Base-by-base conservation (phyloP, 2,329 filamentous ascomycete species). In the Blastomyces gilchristii region DNA sequence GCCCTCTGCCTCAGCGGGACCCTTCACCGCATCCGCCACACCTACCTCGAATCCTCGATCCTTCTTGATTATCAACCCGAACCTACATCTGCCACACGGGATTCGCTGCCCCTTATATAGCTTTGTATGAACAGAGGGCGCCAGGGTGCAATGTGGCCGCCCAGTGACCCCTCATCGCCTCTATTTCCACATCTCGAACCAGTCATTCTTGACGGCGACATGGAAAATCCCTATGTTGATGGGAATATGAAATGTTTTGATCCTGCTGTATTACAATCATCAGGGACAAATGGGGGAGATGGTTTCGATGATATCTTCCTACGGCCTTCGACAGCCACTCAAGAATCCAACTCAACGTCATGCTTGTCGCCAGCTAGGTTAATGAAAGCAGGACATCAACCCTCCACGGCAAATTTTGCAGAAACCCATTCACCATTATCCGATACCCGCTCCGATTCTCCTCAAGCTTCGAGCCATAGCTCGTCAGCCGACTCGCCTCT, bases 371-470 rank as follows among this genome's bases (percentile, higher is more conserved):
- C 71, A 0, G 69, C 70, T 4, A 70, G 70, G 22, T 61, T 72
- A 41, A 69, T 69, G 28, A 59, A 59, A 49, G 57, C 25, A 28
- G 57, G 43, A n/a, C 57, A 49, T 28, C 57, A 59, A 47, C 43
- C 53, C 31, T 31, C 62, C 25, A 60, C 64, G 37, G 63, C 66
- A 22, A 60, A 60, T 25, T 64, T 65, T 58, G n/a, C 56, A 4
- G 58, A 72, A 62, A 70, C 71, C 22, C 68, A 74, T 61, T 66
- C 72, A 18, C 66, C 74, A 64, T 63, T 73, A 34, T 69, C 76
- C 22, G 71, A 78, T 62, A 76, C 76, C 3, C 74, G 75, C n/a
- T 75, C 75, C n/a, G 77, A 78, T 60, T 80, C 78, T 5, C 73
- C 73, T 2, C 77, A 76, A 62, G 73, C 74, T 50, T 78, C 76